Conservation (phyloP, 1,284 basidiomycete genomes). For the Ustilago vetiveriae region DNA sequence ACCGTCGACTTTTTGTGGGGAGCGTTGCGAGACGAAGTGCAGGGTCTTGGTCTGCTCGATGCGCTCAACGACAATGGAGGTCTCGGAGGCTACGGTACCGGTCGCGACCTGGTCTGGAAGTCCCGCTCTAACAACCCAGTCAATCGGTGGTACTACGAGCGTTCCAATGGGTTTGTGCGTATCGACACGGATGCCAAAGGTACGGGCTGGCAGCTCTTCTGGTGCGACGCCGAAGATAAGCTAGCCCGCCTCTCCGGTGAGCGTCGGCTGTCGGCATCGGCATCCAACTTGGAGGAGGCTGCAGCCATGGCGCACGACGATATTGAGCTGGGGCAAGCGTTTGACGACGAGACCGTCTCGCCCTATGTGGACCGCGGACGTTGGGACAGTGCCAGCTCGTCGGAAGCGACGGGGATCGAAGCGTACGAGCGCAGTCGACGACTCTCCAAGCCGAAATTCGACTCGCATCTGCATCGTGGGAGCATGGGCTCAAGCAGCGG, state of each 20-base stretch:
- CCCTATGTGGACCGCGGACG: not conserved
- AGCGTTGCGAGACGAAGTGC: constrained; percentile 96
- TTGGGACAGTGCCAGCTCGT: not conserved
- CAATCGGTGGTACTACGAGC: constrained; percentile 99
- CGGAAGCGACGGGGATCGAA: constrained; percentile 24
- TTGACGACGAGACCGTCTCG: constrained; percentile 17
- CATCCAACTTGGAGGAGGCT: constrained; percentile 31
- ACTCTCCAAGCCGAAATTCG: constrained; percentile 62
- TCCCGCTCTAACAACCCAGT: constrained; percentile 90
- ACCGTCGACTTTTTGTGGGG: constrained; percentile 99
- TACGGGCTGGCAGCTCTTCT: constrained; percentile 85
- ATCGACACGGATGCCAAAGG: constrained; percentile 68
- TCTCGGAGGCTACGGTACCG: constrained; percentile 82
- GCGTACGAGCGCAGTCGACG: constrained; percentile 36
- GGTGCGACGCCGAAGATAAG: constrained; percentile 94
- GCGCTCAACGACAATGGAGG: constrained; percentile 92
- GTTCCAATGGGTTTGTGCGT: constrained; percentile 87
- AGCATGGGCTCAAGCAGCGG: constrained; percentile 63
- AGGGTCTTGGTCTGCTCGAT: constrained; percentile 90
- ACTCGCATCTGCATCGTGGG: constrained; percentile 41
- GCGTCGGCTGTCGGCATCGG: constrained; percentile 41
- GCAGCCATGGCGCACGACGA: constrained; percentile 37
- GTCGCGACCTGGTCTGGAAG: constrained; percentile 95
- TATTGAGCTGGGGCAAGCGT: constrained; percentile 24
- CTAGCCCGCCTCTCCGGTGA: constrained; percentile 56